Base-by-base conservation (phyloP, 2,329 filamentous ascomycete species). In the Phoma sp. region DNA sequence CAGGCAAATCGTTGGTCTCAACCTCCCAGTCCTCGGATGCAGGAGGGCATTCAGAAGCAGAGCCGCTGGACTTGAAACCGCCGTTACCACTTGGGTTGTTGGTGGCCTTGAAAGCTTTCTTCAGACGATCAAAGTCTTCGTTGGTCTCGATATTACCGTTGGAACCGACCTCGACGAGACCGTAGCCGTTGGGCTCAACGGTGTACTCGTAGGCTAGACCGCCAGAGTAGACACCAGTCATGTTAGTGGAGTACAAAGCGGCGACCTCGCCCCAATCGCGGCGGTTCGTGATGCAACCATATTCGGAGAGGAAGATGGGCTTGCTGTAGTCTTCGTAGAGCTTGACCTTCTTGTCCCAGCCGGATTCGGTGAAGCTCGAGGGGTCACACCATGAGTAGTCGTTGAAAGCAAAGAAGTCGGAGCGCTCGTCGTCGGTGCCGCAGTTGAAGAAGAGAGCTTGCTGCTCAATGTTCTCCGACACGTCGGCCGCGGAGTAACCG, bases 141-240 rank as follows among this genome's bases (percentile, higher is more conserved):
- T 83, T 80, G 60, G 88, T 83, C 40, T 78, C 78, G 55, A 90
- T 83, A 21, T 78, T 74, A 69, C 77, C 71, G 63, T 82, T 82
- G 27, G 40, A 53, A 49, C 75, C 72, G 70, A 95, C 80, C 52
- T 85, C 78, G 71, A 93, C 92, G 59, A 96, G 88, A 65, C 93
- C 94, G 76, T 86, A 98, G 43, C 87, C 82, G 78, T 88, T 75
- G 40, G 67, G 67, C 64, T 76, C 74, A 67, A 89, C 80, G 12
- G 90, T 88, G 82, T 96, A 99, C 78, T 98, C 94, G 80, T 97
- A 98, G 74, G 96, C 90, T 36, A 99, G 85, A 74, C 95, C 95
- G 70, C 95, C 94, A 35, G 93, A 97, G 85, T 96, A 98, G 70
- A 97, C 92, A 17, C 76, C 63, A 9, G 89, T 92, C 94, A 98